Conservation (phyloP, 2,329 filamentous ascomycete genomes). For the Talaromyces verruculosus region DNA sequence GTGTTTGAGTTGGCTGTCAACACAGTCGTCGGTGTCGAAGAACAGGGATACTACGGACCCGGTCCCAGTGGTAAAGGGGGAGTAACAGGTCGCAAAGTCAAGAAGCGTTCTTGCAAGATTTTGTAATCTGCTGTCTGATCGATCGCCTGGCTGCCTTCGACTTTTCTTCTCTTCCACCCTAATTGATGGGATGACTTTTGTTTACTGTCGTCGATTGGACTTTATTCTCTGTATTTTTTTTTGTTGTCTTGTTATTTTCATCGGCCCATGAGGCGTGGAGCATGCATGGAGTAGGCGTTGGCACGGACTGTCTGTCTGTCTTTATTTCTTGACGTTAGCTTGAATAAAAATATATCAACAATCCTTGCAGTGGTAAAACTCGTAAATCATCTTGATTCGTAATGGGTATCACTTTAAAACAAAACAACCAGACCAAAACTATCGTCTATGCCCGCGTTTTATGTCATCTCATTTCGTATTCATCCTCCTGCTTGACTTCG, state of each 20-base stretch:
- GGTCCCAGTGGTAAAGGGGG: conserved; percentile 46
- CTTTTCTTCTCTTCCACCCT: background rate
- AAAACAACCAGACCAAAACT: background rate
- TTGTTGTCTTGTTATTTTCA: conserved; percentile 7
- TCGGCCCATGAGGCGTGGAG: conserved; percentile 12
- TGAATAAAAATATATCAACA: conserved; percentile 12
- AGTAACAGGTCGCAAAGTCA: conserved; percentile 62
- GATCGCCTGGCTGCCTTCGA: conserved; percentile 22
- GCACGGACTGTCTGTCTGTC: conserved; percentile 13
- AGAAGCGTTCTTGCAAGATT: conserved; percentile 80
- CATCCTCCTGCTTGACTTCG: conserved; percentile 17
- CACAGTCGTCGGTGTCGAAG: conserved; percentile 81
- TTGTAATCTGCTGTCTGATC: conserved; percentile 53
- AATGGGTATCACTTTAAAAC: conserved; percentile 1
- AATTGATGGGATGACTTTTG: background rate
- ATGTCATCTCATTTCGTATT: background rate
- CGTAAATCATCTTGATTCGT: background rate
- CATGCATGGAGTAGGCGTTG: conserved; percentile 16
- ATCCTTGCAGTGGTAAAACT: background rate
- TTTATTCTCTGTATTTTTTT: conserved; percentile 6
- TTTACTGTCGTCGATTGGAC: background rate
- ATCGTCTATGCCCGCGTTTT: background rate
- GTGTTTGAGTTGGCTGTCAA: conserved; percentile 92
- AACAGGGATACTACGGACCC: conserved; percentile 39
- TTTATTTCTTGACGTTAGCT: conserved; percentile 22